Conservation (phyloP, 441 rosid species). For the Cnidoscolus chayamansa region DNA sequence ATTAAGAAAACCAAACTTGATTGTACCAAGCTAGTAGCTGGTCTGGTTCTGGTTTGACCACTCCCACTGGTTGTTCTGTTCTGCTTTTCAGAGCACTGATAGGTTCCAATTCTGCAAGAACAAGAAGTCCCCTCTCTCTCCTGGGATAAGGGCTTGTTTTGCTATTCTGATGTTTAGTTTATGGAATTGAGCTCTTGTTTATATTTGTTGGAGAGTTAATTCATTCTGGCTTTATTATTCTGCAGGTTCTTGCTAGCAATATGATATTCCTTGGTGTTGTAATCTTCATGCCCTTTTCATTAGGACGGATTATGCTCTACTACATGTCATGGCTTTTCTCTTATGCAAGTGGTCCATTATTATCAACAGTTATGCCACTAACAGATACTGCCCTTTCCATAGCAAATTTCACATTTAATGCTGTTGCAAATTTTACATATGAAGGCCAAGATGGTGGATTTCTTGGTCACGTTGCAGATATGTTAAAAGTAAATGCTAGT, state of each 20-base stretch:
- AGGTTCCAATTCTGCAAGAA: background rate
- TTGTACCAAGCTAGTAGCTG: background rate
- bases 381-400: constrained; percentile 65
- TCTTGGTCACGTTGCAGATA: constrained; percentile 59
- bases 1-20: background rate
- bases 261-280: constrained; percentile 98
- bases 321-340: constrained; percentile 75
- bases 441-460: constrained; percentile 58
- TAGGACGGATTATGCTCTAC: constrained; percentile 74
- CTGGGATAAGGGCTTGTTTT: background rate
- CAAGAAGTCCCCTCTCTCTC: background rate
- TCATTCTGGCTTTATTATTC: constrained; percentile 21
- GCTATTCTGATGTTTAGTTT: background rate
- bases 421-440: constrained; percentile 72
- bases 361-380: constrained; percentile 64
- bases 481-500: constrained; percentile 61
- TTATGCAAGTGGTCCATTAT: constrained; percentile 67
- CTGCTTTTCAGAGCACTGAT: background rate
- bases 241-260: constrained; percentile 96
- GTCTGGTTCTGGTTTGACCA: background rate
- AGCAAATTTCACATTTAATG: constrained; percentile 67
- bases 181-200: background rate
- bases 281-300: constrained; percentile 82
- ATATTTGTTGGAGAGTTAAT: background rate
- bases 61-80: background rate